These are phyloP conservation scores for Babesia ovis DNA, from an alignment of 169 alveolate genomes.

Conservation along the genomic window DNA sequence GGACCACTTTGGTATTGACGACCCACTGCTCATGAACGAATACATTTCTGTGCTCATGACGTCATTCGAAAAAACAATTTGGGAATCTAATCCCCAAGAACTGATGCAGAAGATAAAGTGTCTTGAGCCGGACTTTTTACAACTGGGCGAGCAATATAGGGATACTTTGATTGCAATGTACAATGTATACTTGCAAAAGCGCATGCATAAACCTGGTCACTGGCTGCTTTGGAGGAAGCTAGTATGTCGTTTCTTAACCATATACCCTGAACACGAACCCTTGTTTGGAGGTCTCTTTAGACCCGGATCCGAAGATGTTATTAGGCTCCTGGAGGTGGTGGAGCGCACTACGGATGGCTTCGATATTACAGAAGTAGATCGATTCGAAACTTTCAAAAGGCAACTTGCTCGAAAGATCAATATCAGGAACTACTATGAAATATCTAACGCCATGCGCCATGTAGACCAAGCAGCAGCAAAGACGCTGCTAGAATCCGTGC, in stretches of 20 bases:
- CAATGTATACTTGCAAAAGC: background rate
- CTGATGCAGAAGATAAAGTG: background rate
- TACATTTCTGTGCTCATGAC: slow-evolving; percentile 14
- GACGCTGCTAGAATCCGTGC: slow-evolving; percentile 14
- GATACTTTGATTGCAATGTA: slow-evolving; percentile 16
- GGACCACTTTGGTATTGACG: background rate
- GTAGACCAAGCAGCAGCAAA: slow-evolving; percentile 32
- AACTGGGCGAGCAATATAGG: slow-evolving; percentile 17
- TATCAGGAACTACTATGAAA: slow-evolving; percentile 40
- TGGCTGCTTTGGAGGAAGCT: slow-evolving; percentile 39
- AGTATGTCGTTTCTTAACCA: slow-evolving; percentile 17
- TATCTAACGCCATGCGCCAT: slow-evolving; percentile 19
- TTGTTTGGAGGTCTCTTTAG: slow-evolving; percentile 26
- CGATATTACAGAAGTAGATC: slow-evolving; percentile 43
- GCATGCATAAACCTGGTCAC: slow-evolving; percentile 22
- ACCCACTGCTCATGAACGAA: slow-evolving; percentile 21
- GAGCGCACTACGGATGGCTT: slow-evolving; percentile 26
- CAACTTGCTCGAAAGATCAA: slow-evolving; percentile 14
- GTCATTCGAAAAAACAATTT: slow-evolving; percentile 21
- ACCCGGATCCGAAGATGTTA: slow-evolving; percentile 32
- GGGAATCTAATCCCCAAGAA: slow-evolving; percentile 11
- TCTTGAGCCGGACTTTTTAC: slow-evolving; percentile 27
- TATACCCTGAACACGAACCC: slow-evolving; percentile 45
- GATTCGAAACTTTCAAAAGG: slow-evolving; percentile 38
- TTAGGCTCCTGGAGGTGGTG: slow-evolving; percentile 40